Percentiles rank a stretch among this genome's conserved stretches.
phyloP scores from a whole-genome alignment of 495 filamentous ascomycete species.

The Geoglossum glabrum region DNA sequence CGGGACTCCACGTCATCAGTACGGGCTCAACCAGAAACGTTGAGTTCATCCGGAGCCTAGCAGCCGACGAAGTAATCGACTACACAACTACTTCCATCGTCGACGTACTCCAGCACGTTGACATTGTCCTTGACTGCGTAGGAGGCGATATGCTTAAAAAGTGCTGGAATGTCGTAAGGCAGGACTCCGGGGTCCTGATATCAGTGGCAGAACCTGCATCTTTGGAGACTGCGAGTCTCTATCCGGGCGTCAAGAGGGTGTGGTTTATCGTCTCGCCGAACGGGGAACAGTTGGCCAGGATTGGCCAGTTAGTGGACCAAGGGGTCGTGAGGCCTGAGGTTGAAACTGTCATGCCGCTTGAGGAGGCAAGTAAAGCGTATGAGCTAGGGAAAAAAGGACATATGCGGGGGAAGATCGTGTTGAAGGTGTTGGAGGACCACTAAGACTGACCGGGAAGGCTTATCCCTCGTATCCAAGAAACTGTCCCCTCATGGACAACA shows the following conservation, averaged over 20 bases:
- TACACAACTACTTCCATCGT: constrained; percentile 10
- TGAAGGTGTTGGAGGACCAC: background rate
- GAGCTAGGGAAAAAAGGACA: constrained; percentile 8
- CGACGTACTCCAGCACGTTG: constrained; percentile 7
- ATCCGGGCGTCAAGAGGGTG: constrained; percentile 11
- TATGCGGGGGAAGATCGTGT: background rate
- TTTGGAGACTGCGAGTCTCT: constrained; percentile 3
- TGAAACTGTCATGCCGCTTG: constrained; percentile 11
- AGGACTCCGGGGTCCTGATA: constrained; percentile 12
- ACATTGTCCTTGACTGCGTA: constrained; percentile 20
- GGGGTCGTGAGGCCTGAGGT: constrained; percentile 16
- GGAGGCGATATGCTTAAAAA: constrained; percentile 14
- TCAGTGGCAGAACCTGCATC: constrained; percentile 13
- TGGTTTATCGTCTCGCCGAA: constrained; percentile 20
- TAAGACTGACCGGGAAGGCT: background rate
- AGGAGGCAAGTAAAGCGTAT: constrained; percentile 16
- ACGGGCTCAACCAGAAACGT: constrained; percentile 16
- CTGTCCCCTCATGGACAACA: too few species aligned
- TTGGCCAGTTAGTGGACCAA: constrained; percentile 11
- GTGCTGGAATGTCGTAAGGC: constrained; percentile 15
- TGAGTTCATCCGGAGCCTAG: constrained; percentile 14
- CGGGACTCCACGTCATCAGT: constrained; percentile 14
- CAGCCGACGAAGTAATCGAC: constrained; percentile 17
- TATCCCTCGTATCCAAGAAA: too few species aligned
- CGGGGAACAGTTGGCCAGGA: constrained; percentile 5